Conservation (phyloP, 768 basidiomycete genomes). For the Tulasnella sp. region DNA sequence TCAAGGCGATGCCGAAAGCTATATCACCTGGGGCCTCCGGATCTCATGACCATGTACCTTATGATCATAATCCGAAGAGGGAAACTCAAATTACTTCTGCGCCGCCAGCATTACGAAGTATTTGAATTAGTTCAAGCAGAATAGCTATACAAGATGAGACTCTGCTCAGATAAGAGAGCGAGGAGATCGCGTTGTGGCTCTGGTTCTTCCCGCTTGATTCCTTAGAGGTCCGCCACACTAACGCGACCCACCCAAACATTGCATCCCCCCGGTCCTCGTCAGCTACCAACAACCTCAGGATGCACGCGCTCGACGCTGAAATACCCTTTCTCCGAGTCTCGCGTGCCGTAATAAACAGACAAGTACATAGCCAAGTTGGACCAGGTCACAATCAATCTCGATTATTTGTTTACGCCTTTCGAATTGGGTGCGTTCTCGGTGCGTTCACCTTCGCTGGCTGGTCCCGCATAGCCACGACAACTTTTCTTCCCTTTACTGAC, state of each 20-base stretch:
- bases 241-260: background rate
- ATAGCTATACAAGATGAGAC: background rate
- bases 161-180: constrained; percentile 20
- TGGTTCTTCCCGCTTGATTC: no score
- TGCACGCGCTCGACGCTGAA: background rate
- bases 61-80: constrained; percentile 33
- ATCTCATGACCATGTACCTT: constrained; percentile 36
- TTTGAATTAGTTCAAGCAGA: background rate
- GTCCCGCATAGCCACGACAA: background rate
- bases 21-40: background rate
- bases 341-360: background rate
- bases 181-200: constrained; percentile 17
- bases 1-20: background rate
- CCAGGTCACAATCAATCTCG: background rate
- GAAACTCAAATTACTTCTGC: constrained; percentile 29
- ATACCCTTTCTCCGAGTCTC: background rate
- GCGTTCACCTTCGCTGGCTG: background rate
- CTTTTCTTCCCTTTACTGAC: background rate
- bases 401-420: constrained; percentile 24
- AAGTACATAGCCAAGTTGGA: constrained; percentile 1
- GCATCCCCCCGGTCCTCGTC: background rate
- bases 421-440: constrained; percentile 19
- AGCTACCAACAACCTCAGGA: background rate
- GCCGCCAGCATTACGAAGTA: constrained; percentile 1
- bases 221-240: no score